Evolutionary conservation across 2,329 filamentous ascomycete genomes (phyloP), one percentile per base, ranked within the genome.

Genomic region (Alternaria arbusti): DNA sequence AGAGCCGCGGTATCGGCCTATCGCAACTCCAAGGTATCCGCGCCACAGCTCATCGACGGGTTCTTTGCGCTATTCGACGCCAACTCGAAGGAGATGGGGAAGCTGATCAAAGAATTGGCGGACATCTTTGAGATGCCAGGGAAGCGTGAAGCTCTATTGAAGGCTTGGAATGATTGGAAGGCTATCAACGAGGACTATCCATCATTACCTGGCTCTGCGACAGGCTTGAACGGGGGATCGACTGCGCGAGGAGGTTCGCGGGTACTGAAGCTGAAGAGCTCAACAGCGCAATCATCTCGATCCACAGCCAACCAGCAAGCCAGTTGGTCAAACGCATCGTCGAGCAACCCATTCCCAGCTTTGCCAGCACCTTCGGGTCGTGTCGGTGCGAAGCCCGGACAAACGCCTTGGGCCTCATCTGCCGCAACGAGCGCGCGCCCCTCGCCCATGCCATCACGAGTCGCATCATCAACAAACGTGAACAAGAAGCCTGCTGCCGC

Each of bases 181-280:
- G 94, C 94, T 40, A 96, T 97, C 81, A 96, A 97, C 70, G 94
- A 97, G 80, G 94, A 97, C 78, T 98, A 97, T 71, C 95, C 95
- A 0, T 93, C 92, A 2, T 84, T 98, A 1, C 94, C 95, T 1
- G 91, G 91, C 0, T 86, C 85, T 49, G 86, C 85, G 51, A 80
- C 82, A 23, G 80, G 80, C 71, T 77, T 78, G 36, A 80, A 79
- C 61, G 81, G 75, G 15, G 74, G 70, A 2, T 65, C 72, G 45
- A 59, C 62, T 88, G 91, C 63, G 75, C 84, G 68, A 56, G 84
- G 85, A 36, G 89, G 89, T 79, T 67, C 83, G 77, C 46, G 92
- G 85, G 82, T 95, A 66, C 77, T 94, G 77, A 87, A 88, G 71
- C 78, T 91, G 30, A 91, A 93, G 76, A 90, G 86, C 59, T 90